Base-by-base conservation (phyloP, 1,284 basidiomycete genomes). In the Trichosporon asahii region DNA sequence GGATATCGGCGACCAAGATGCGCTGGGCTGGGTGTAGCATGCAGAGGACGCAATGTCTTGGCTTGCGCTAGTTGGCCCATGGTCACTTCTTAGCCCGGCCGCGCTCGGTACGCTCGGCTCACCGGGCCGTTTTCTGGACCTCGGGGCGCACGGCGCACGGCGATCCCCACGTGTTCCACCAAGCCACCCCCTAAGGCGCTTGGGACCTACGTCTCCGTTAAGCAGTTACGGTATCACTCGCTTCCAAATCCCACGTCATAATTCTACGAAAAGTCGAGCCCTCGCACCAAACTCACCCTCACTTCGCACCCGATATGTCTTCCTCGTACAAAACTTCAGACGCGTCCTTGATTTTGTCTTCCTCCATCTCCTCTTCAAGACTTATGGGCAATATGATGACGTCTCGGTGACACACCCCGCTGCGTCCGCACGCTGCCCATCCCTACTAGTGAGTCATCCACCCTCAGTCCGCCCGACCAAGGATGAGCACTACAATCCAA, bases 401-500 rank as follows among this genome's bases (percentile, higher is more conserved):
- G n/a, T n/a, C n/a, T n/a, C n/a, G n/a, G n/a, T n/a, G n/a, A n/a
- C n/a, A n/a, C n/a, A n/a, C n/a, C n/a, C n/a, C 31, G 31, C 15
- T 44, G 40, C 40, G 18, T 18, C 40, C 2, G 18, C n/a, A 6
- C 40, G 40, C 40, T 44, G 18, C 40, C 18, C 40, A 18, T 4
- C 40, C 8, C 15, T n/a, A 61, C 57, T 61, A 40, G 72, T 71
- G 29, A 68, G 70, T 74, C 31, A 9, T 23, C 40, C 15, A 18
- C 31, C 49, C 49, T 29, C 21, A 35, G 61, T 33, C 67, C 37
- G n/a, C n/a, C n/a, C n/a, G n/a, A 40, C 66, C 74, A 66, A 75
- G 78, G 79, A 80, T 76, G 76, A 76, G 67, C 73, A 74, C 70
- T 75, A 78, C 76, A 79, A 77, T 79, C 77, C 77, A 79, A 79